These are phyloP conservation scores for Tagetes erecta DNA, from an alignment of 129 eudicot species.

Conservation along the genomic window DNA sequence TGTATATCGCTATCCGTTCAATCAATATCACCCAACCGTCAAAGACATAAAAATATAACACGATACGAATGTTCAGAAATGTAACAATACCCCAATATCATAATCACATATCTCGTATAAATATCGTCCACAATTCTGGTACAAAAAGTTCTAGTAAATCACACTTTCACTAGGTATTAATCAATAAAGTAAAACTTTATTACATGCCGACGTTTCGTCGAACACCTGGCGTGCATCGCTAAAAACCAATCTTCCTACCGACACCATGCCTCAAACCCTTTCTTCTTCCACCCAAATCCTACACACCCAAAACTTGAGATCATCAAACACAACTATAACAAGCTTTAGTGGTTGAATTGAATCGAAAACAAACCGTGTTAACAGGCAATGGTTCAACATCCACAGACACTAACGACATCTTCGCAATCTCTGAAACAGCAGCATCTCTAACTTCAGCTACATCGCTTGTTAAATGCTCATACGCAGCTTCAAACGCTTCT, in stretches of 20 bases:
- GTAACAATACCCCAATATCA: constrained; percentile 12
- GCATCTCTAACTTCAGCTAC: constrained; percentile 42
- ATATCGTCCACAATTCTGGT: constrained; percentile 24
- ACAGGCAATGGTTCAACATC: constrained; percentile 42
- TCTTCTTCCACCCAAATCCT: constrained; percentile 27
- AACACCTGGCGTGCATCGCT: constrained; percentile 21
- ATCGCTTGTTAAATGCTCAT: constrained; percentile 68
- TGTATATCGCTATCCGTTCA: too few species aligned
- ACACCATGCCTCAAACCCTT: constrained; percentile 30
- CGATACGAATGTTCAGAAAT: not conserved
- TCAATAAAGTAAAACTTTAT: constrained; percentile 20
- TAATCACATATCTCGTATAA: constrained; percentile 29
- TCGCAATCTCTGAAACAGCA: constrained; percentile 77
- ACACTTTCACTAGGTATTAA: constrained; percentile 23
- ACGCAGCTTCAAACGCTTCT: constrained; percentile 82
- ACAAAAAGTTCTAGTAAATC: constrained; percentile 27
- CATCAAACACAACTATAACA: not conserved
- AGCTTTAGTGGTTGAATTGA: not conserved
- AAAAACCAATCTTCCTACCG: constrained; percentile 20
- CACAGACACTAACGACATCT: constrained; percentile 64
- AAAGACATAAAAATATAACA: too few species aligned
- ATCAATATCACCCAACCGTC: too few species aligned
- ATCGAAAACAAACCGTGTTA: constrained; percentile 27
- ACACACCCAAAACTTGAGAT: not conserved
- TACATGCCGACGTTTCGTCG: constrained; percentile 19